Conservation (phyloP, 176 grass and related monocot genomes). For the Oryza officinalis region DNA sequence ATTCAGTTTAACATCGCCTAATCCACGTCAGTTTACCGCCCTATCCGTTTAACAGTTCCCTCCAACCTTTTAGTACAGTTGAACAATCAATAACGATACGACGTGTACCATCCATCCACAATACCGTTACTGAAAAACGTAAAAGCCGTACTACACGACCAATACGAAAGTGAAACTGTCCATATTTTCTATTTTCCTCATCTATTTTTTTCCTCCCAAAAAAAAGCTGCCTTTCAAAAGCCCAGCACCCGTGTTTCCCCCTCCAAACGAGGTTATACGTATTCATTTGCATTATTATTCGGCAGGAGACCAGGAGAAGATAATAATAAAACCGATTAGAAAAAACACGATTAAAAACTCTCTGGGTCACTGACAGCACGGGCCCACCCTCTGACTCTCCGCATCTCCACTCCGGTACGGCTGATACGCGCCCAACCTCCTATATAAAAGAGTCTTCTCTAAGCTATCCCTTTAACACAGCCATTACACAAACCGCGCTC, state of each 20-base stretch:
- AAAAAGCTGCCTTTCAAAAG: conserved; percentile 23
- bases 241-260: too few species aligned
- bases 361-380: background rate
- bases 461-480: conserved; percentile 13
- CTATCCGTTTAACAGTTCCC: background rate
- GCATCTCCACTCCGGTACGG: background rate
- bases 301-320: too few species aligned
- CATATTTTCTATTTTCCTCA: background rate
- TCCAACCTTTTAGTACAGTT: background rate
- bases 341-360: background rate
- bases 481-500: background rate
- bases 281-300: too few species aligned
- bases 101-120: background rate
- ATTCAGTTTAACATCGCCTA: too few species aligned
- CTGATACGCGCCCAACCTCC: background rate
- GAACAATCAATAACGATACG: background rate
- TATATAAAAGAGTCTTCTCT: conserved; percentile 26
- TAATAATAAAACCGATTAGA: background rate
- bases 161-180: conserved; percentile 34
- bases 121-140: background rate
- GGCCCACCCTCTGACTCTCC: background rate
- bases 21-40: too few species aligned
- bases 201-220: background rate
- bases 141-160: background rate
- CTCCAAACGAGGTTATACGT: too few species aligned